Percentiles rank a stretch among this genome's conserved stretches.
phyloP scores from a whole-genome alignment of 257 asterid species.

The Solanum tarapatanum region DNA sequence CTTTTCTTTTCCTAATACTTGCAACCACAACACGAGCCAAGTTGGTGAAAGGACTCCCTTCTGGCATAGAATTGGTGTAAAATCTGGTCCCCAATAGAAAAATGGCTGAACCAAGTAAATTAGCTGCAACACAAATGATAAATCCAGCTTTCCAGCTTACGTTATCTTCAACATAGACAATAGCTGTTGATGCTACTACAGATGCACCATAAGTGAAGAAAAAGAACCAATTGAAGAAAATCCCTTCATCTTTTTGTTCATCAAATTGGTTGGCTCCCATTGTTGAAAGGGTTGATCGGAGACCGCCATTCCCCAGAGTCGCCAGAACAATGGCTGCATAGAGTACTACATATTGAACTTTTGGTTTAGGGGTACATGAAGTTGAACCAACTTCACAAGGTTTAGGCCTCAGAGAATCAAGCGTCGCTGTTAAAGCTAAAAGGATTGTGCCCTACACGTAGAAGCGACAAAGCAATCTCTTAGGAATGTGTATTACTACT shows the following conservation, averaged over 20 bases:
- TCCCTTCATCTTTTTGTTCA: slow-evolving; percentile 12
- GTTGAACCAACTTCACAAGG: slow-evolving; percentile 10
- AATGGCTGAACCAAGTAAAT: slow-evolving; percentile 16
- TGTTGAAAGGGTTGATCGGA: slow-evolving; percentile 27
- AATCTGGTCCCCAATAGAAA: slow-evolving; percentile 24
- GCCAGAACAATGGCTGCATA: slow-evolving; percentile 21
- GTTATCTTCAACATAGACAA: slow-evolving; percentile 36
- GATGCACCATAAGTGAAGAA: slow-evolving; percentile 1
- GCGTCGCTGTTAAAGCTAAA: slow-evolving; percentile 21
- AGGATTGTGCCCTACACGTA: slow-evolving; percentile 24
- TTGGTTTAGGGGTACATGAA: slow-evolving; percentile 14
- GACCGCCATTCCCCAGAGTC: slow-evolving; percentile 23
- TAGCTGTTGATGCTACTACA: slow-evolving; percentile 17
- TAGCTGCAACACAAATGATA: slow-evolving; percentile 9
- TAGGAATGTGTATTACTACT: too few species aligned
- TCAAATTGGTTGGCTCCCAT: slow-evolving; percentile 42
- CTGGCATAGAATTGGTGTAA: slow-evolving; percentile 5
- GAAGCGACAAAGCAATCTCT: not conserved
- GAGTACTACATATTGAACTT: slow-evolving; percentile 17
- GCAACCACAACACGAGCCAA: slow-evolving; percentile 10
- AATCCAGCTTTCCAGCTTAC: slow-evolving; percentile 37
- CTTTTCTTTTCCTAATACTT: slow-evolving; percentile 5
- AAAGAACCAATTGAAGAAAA: slow-evolving; percentile 38
- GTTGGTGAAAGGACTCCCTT: slow-evolving; percentile 8
- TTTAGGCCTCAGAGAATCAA: slow-evolving; percentile 24